Evolutionary conservation across 2,329 filamentous ascomycete genomes (phyloP).

Genomic region (Penicillium sp.): DNA sequence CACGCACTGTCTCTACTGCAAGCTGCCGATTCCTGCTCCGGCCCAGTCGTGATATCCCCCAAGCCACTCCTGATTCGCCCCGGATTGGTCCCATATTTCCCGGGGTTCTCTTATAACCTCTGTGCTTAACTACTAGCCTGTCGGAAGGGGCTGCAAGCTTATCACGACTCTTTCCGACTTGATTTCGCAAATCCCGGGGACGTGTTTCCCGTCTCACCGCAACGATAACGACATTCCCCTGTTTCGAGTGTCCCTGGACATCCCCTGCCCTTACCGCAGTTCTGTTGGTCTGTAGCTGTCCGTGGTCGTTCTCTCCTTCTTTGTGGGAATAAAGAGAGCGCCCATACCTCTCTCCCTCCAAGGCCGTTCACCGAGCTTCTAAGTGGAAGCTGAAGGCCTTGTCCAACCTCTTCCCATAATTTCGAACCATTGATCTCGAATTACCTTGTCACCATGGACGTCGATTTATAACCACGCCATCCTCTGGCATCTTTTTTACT

Average conservation of each 20-base stretch:
- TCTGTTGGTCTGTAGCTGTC: conserved; percentile 12
- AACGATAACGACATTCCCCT: conserved; percentile 21
- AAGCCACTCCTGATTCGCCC: conserved; percentile 17
- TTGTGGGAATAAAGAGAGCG: conserved; percentile 7
- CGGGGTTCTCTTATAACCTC: not conserved
- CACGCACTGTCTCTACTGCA: conserved; percentile 8
- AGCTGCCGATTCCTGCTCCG: conserved; percentile 12
- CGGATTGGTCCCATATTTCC: not conserved
- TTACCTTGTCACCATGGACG: conserved; percentile 29
- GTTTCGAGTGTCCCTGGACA: not conserved
- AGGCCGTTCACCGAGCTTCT: conserved; percentile 18
- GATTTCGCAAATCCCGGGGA: conserved; percentile 5
- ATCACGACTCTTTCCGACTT: conserved; percentile 17
- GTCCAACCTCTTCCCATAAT: conserved; percentile 14
- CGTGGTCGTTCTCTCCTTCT: conserved; percentile 8
- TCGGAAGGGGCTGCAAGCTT: conserved; percentile 17
- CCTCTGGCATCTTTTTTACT: conserved; percentile 9
- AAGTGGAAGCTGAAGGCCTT: conserved; percentile 13
- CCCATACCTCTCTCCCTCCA: conserved; percentile 1
- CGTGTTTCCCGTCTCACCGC: conserved; percentile 19
- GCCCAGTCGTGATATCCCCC: not conserved
- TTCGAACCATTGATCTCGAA: conserved; percentile 19
- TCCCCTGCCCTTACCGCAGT: conserved; percentile 9
- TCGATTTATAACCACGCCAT: conserved; percentile 30
- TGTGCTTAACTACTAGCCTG: not conserved